Base-by-base conservation (phyloP, 306 rosid genomes). In the Acacia confusa region DNA sequence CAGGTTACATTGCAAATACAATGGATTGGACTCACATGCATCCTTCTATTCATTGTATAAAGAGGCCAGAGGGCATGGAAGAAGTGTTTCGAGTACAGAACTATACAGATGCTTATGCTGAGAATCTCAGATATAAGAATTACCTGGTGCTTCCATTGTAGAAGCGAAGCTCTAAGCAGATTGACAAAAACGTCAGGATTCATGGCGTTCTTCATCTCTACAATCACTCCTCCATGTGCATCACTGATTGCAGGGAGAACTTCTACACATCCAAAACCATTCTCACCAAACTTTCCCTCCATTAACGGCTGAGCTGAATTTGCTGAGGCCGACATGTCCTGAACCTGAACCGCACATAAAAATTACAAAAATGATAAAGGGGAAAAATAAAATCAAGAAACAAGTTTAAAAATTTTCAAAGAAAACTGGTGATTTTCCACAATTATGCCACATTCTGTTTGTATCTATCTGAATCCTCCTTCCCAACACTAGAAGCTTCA, bases 211-310 rank as follows among this genome's bases (percentile, higher is more conserved):
- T 85, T 82, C 67, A 88, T 79, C 15, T 88, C 87, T 14, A 88
- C 87, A 76, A 79, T 68, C 72, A 88, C 89, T 86, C 91, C 91
- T 76, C 91, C 91, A 81, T 88, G 87, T 1, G 65, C 78, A 86
- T 88, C 89, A 36, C 81, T 77, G 74, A 47, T 81, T 55, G 84
- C 63, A 34, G 84, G 84, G 22, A 87, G 90, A 78, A 75, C 84
- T 53, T 76, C n/a, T 53, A 64, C 74, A 73, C 72, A 74, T 44
- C 70, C 82, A 81, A 78, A 86, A 32, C 87, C 83, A 81, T 74
- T 84, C 48, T 86, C 85, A 71, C 74, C 71, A 34, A 80, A 72
- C 30, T 20, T 38, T 70, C 64, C 79, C 13, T 81, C 87, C 81
- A 68, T 83, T 61, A 81, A 74, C 13, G 70, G 44, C 15, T 72